Base-by-base conservation (phyloP, 2,329 filamentous ascomycete genomes). In the Neocatenulostroma microsporum region DNA sequence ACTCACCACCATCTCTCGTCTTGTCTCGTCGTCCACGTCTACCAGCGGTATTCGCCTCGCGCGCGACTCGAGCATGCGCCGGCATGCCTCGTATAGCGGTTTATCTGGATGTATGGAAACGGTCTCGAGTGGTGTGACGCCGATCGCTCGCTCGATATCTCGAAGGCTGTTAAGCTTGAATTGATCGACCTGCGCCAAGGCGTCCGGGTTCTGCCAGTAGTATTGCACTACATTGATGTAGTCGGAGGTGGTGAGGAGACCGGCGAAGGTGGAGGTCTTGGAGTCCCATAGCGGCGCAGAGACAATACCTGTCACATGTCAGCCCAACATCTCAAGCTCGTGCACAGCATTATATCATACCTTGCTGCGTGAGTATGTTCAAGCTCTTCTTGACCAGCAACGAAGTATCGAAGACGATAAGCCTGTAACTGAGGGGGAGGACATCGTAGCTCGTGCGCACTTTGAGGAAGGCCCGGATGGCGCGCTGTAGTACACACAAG, bases 161-260 rank as follows among this genome's bases (percentile, higher is more conserved):
- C 89, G 77, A 40, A 98, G 74, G 57, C 86, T 94, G 65, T 84
- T 89, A 44, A 98, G 68, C 30, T 86, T 81, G 61, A 98, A 95
- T 61, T 94, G 84, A 49, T 96, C 91, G 52, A 98, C 84, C 57
- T 89, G 80, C 48, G 80, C 78, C 43, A 96, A 75, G 40, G 88
- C 83, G 49, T 94, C 85, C 2, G 89, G 91, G 52, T 91, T 93
- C 63, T 96, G 88, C 72, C 87, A 95, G 69, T 98, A 96, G 65
- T 98, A 98, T 61, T 96, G 89, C 26, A 98, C 94, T 39, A 98
- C 82, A 57, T 98, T 98, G 66, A 98, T 93, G 62, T 91, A 98
- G 65, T 98, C 91, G 43, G 87, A 94, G 45, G 87, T 91, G 19
- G 91, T 98, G 48, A 98, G 73, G 32, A 98, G 76, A 25, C 91